These are phyloP conservation scores for Xylaria sp. DNA, from an alignment of 2,329 filamentous ascomycete species.

Conservation along the genomic window DNA sequence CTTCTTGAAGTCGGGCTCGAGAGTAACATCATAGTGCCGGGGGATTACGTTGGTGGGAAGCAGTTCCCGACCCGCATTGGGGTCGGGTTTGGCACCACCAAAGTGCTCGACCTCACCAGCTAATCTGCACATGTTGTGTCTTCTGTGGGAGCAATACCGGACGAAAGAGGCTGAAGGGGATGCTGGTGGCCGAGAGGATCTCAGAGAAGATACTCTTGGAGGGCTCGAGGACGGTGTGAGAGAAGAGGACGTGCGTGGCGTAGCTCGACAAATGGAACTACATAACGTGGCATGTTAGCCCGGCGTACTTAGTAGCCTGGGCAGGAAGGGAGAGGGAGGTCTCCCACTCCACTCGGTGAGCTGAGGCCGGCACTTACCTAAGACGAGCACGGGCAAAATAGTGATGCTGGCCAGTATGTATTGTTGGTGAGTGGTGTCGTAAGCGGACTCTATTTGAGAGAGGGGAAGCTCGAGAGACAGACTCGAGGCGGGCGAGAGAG, in stretches of 20 bases:
- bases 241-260: constrained; percentile 37
- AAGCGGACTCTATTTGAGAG: constrained; percentile 41
- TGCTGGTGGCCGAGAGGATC: constrained; percentile 35
- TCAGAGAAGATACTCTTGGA: constrained; percentile 33
- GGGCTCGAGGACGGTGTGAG: constrained; percentile 31
- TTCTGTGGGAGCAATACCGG: constrained; percentile 76
- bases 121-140: constrained; percentile 76
- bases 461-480: constrained; percentile 41
- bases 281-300: constrained; percentile 26
- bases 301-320: not conserved
- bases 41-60: constrained; percentile 92
- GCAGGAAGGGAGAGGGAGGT: not conserved
- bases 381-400: constrained; percentile 36
- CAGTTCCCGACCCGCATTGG: constrained; percentile 74
- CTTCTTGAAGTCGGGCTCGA: constrained; percentile 90
- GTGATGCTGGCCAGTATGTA: constrained; percentile 34
- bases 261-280: constrained; percentile 31
- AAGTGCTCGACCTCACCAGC: constrained; percentile 65
- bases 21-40: constrained; percentile 88
- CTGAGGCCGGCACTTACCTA: constrained; percentile 32
- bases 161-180: constrained; percentile 40
- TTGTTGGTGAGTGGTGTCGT: constrained; percentile 32
- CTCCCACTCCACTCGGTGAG: constrained; percentile 16
- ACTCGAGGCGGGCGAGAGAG: constrained; percentile 43
- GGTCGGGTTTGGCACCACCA: constrained; percentile 67